These are phyloP conservation scores for Colletotrichum sp. DNA, from an alignment of 2,329 filamentous ascomycete species.

Conservation along the genomic window DNA sequence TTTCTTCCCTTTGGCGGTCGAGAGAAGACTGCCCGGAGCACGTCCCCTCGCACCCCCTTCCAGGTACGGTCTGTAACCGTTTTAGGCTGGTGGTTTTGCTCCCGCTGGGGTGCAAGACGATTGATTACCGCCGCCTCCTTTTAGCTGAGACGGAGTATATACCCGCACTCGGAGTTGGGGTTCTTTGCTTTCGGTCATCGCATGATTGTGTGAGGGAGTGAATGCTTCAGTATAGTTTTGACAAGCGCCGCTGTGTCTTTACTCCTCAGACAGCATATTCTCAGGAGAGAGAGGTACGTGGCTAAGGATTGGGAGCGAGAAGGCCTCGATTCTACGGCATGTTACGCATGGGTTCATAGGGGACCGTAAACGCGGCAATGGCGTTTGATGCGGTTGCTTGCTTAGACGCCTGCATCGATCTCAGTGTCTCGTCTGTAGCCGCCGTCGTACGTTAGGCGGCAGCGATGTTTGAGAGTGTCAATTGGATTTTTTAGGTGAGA, in stretches of 20 bases:
- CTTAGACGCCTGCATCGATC: not conserved
- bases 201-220: not conserved
- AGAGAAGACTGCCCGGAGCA: not conserved
- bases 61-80: not conserved
- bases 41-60: not conserved
- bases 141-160: slow-evolving; percentile 7
- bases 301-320: not conserved
- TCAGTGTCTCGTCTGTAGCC: not conserved
- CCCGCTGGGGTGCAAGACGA: not conserved
- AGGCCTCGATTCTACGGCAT: not conserved
- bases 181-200: not conserved
- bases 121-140: not conserved
- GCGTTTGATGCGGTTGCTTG: not conserved
- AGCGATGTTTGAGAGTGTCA: not conserved
- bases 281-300: not conserved
- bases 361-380: not conserved
- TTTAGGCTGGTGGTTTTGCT: not conserved
- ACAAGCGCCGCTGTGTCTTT: not conserved
- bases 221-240: not conserved
- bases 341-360: not conserved
- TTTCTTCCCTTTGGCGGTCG: not conserved
- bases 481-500: not conserved
- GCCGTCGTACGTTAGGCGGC: not conserved
- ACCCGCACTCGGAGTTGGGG: not conserved
- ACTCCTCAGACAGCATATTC: not conserved